Evolutionary conservation across 345 rosid genomes (phyloP).

Genomic region (Eucalyptus regnans): DNA sequence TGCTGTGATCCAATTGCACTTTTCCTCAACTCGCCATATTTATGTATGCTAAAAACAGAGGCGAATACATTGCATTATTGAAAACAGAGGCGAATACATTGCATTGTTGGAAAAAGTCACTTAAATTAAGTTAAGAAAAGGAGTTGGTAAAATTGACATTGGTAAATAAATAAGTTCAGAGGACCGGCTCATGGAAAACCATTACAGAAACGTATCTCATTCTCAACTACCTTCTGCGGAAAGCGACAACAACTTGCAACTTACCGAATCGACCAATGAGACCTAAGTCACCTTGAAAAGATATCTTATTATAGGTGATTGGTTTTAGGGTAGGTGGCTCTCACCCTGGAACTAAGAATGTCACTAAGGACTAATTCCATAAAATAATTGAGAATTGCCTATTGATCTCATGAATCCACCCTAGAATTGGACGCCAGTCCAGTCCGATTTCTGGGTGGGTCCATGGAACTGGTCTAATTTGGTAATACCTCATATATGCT

Average conservation of each 20-base stretch:
- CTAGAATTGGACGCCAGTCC: fast-evolving
- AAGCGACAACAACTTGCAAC: background rate
- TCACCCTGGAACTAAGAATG: too few relatives aligned
- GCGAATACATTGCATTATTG: background rate
- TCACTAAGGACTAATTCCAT: too few relatives aligned
- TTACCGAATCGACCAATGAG: background rate
- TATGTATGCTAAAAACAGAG: background rate
- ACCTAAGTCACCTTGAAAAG: background rate
- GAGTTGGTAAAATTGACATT: background rate
- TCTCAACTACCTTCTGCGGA: background rate
- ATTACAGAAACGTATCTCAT: background rate
- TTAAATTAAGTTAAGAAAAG: background rate
- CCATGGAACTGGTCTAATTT: too few relatives aligned
- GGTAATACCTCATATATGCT: too few relatives aligned
- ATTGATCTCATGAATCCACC: too few relatives aligned
- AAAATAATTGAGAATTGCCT: too few relatives aligned
- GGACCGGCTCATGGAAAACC: background rate
- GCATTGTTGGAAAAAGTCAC: background rate
- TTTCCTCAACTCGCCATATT: background rate
- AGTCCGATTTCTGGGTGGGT: fast-evolving
- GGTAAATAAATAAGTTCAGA: background rate
- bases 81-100: background rate
- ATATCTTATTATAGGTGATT: background rate
- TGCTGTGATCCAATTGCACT: background rate
- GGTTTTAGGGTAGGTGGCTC: fast-evolving